Evolutionary conservation across 2,329 filamentous ascomycete species (phyloP).

Genomic region (Xylaria sp.): DNA sequence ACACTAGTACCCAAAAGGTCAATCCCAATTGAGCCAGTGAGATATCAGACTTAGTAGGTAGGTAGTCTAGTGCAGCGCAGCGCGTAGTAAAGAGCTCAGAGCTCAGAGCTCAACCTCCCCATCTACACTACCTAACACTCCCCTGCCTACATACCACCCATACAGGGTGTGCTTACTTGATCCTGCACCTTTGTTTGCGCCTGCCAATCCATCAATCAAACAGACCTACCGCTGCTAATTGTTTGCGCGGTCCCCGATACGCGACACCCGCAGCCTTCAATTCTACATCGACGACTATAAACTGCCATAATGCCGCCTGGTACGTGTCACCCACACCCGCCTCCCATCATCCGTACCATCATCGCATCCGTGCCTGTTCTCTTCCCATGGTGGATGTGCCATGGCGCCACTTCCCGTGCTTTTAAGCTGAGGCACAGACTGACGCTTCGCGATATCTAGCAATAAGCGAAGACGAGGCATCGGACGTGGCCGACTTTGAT

Average conservation of each 20-base stretch:
- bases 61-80: no score
- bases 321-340: constrained; percentile 25
- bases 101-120: no score
- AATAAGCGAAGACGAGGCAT: constrained; percentile 57
- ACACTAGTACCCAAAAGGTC: no score
- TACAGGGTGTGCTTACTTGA: background rate
- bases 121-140: background rate
- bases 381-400: background rate
- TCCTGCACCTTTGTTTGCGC: constrained; percentile 6
- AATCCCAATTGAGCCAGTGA: no score
- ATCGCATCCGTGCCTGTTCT: background rate
- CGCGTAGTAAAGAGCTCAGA: no score
- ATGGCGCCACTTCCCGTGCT: background rate
- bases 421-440: constrained; percentile 14
- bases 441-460: constrained; percentile 43
- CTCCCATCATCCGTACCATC: constrained; percentile 12
- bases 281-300: background rate
- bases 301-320: constrained; percentile 39
- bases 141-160: background rate
- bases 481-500: constrained; percentile 49
- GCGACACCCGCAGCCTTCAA: constrained; percentile 17
- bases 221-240: background rate
- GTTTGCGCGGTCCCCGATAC: constrained; percentile 15
- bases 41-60: no score
- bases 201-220: background rate